Conservation (phyloP, 83 land plant genomes). For the Picea abies region DNA sequence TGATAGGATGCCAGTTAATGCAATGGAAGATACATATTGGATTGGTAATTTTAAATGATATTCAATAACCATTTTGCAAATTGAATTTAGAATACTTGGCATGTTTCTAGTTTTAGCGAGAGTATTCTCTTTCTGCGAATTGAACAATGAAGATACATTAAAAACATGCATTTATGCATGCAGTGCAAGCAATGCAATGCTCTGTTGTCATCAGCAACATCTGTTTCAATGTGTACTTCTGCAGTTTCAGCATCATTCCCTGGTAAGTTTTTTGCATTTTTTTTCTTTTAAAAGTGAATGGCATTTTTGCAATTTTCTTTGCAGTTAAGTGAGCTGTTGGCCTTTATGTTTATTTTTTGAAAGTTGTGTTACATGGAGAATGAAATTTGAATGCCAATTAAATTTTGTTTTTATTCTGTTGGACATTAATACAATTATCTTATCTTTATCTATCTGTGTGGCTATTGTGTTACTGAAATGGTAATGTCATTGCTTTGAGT, state of each 20-base stretch:
- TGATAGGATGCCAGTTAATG: too few relatives aligned
- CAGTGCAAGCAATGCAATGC: conserved; percentile 78
- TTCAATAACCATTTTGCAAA: too few relatives aligned
- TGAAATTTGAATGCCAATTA: too few relatives aligned
- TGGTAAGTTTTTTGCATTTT: conserved; percentile 14
- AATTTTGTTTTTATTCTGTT: background rate
- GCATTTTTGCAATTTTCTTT: too few relatives aligned
- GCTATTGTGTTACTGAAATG: background rate
- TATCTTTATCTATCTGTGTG: background rate
- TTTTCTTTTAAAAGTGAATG: too few relatives aligned
- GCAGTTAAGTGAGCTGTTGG: background rate
- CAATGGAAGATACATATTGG: too few relatives aligned
- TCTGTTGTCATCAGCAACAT: conserved; percentile 24
- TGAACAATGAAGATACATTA: background rate
- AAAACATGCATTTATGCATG: conserved; percentile 14
- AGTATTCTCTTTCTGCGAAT: too few relatives aligned
- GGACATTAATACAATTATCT: background rate
- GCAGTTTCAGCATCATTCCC: conserved; percentile 24
- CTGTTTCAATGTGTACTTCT: conserved; percentile 2
- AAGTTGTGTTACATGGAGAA: too few relatives aligned
- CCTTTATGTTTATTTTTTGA: background rate
- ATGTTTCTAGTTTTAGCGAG: too few relatives aligned
- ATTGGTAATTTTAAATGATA: too few relatives aligned
- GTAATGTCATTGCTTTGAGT: background rate
- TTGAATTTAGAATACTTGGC: too few relatives aligned